Evolutionary conservation across 768 basidiomycete genomes (phyloP).

Genomic region (Mycena metata): DNA sequence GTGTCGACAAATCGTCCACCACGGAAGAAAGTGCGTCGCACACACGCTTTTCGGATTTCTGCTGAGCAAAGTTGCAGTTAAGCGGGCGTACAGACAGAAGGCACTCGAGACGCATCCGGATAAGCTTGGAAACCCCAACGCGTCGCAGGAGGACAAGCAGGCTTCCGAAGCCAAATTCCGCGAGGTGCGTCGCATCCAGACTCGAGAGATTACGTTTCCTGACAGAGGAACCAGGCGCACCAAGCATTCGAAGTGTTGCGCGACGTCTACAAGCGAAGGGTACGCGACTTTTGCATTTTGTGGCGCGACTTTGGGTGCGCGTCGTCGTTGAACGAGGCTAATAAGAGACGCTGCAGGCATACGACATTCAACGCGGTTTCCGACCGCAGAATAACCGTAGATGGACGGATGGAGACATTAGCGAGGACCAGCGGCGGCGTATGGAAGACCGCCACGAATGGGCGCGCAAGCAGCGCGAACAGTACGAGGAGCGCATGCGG

Average conservation of each 20-base stretch:
- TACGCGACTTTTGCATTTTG: constrained; percentile 43
- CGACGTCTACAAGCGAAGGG: constrained; percentile 68
- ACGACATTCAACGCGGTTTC: constrained; percentile 57
- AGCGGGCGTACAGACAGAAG: constrained; percentile 75
- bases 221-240: constrained; percentile 60
- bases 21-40: constrained; percentile 42
- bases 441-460: constrained; percentile 67
- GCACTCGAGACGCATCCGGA: constrained; percentile 83
- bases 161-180: constrained; percentile 71
- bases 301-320: not conserved
- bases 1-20: constrained; percentile 38
- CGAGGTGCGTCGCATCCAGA: constrained; percentile 56
- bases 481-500: constrained; percentile 65
- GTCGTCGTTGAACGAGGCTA: no score
- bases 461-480: constrained; percentile 63
- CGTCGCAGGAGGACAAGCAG: constrained; percentile 64
- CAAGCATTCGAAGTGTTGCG: constrained; percentile 73
- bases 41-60: not conserved
- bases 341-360: constrained; percentile 51
- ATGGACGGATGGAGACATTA: constrained; percentile 44
- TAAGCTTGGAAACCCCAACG: constrained; percentile 70
- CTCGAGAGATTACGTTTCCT: constrained; percentile 29
- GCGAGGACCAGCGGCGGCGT: constrained; percentile 57
- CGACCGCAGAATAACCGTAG: constrained; percentile 43
- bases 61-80: constrained; percentile 57